Conservation (phyloP, 192 early-diverging fungal species). For the Coemansia nantahalensis region DNA sequence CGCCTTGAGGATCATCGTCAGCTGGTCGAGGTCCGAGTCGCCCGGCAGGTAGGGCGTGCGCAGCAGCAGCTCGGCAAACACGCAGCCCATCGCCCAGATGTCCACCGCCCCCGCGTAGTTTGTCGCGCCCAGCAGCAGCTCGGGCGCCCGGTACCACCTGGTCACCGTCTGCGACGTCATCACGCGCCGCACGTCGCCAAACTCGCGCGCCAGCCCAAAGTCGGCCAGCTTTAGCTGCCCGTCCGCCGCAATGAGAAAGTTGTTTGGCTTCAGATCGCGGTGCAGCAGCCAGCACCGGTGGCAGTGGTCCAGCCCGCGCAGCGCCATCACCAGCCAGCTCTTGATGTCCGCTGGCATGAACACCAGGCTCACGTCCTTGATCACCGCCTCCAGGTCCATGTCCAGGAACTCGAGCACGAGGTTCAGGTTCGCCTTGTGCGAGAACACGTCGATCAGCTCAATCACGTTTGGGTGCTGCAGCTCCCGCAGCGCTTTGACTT, state of each 20-base stretch:
- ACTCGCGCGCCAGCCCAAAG: constrained; percentile 98
- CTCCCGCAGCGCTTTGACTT: constrained; percentile 92
- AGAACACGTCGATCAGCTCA: constrained; percentile 91
- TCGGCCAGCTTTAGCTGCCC: constrained; percentile 96
- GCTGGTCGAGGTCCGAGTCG: constrained; percentile 74
- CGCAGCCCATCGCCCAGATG: constrained; percentile 97
- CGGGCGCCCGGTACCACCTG: constrained; percentile 95
- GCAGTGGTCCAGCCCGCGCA: constrained; percentile 89
- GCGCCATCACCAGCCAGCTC: constrained; percentile 96
- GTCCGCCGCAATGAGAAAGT: constrained; percentile 74
- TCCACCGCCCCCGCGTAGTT: constrained; percentile 88
- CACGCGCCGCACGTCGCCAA: constrained; percentile 71
- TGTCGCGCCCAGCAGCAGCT: constrained; percentile 86
- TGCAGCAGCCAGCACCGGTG: constrained; percentile 91
- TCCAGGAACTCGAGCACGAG: constrained; percentile 94
- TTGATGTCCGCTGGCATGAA: constrained; percentile 94
- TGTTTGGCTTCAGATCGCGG: constrained; percentile 89
- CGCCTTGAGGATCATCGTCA: constrained; percentile 74
- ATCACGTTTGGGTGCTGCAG: constrained; percentile 91
- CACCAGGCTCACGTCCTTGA: constrained; percentile 86
- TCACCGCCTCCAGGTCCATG: constrained; percentile 93
- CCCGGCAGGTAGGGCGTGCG: constrained; percentile 87
- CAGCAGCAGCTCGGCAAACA: constrained; percentile 96
- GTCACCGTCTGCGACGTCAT: constrained; percentile 97
- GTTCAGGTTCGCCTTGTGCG: constrained; percentile 87